phyloP scores from a whole-genome alignment of 164 flowering plant species.

The Chimonanthus salicifolius region DNA sequence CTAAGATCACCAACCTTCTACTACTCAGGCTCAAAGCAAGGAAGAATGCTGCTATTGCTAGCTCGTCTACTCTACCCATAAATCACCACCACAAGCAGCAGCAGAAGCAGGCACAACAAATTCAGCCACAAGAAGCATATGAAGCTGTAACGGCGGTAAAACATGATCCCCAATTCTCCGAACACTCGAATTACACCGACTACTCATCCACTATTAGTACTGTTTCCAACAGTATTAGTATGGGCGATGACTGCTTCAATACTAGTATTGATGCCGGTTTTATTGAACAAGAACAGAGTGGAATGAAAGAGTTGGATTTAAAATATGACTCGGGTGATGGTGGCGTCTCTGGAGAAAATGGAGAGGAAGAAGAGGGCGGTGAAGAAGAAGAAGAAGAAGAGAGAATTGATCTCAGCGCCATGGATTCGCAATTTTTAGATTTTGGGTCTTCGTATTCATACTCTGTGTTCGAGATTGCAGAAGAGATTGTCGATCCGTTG shows the following conservation, averaged over 20 bases:
- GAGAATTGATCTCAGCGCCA: constrained; percentile 13
- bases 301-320: constrained; percentile 4
- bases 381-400: constrained; percentile 12
- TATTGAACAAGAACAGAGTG: background rate
- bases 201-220: background rate
- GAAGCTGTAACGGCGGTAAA: background rate
- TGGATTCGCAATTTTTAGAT: constrained; percentile 35
- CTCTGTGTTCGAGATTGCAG: constrained; percentile 32
- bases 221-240: background rate
- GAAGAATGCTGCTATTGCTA: constrained; percentile 13
- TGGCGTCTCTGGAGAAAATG: background rate
- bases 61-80: background rate
- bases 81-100: constrained; percentile 11
- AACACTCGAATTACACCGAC: constrained; percentile 8
- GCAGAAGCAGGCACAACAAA: background rate
- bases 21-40: constrained; percentile 38
- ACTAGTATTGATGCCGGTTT: background rate
- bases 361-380: background rate
- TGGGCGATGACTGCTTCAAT: background rate
- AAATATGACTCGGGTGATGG: constrained; percentile 1
- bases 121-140: constrained; percentile 3
- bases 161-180: constrained; percentile 11
- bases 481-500: constrained; percentile 27
- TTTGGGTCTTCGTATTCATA: constrained; percentile 15
- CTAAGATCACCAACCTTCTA: constrained; percentile 37